Evolutionary conservation across 2,329 filamentous ascomycete genomes (phyloP), one percentile per base, ranked within the genome.

Genomic region (Neopestalotiopsis clavispora): DNA sequence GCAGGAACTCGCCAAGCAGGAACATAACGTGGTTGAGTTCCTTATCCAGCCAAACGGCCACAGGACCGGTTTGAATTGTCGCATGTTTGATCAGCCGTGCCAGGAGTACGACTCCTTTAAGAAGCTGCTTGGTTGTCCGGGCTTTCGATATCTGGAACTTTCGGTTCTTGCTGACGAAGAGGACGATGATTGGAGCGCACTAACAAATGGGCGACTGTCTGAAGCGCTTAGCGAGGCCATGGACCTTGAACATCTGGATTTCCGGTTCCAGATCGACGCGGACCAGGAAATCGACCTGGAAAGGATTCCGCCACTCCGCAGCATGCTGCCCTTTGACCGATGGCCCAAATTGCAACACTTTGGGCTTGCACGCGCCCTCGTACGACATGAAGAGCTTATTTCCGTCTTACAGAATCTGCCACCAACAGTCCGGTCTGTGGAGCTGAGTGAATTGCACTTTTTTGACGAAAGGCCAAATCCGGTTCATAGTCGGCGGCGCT

Each of bases 31-130:
- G n/a, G 56, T 58, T 10, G 56, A 58, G 20, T 58, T 58, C n/a
- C 56, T 23, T 9, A 12, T 58, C 56, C 20, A 58, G 20, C 20
- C 56, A 58, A 58, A 58, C n/a, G 56, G 56, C 9, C 56, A 23
- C 56, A 58, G 13, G 9, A 28, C 56, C 6, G 56, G 9, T 30
- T 30, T 58, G n/a, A 58, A 58, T 20, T 20, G 56, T 20, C 56
- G 56, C 56, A 30, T 58, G 13, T 58, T 58, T 30, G 56, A 58
- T 12, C 56, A 17, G 56, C 56, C 56, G 56, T 58, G 56, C 56
- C 56, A 4, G 56, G 56, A 58, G 56, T 58, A 58, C 56, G 56
- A 58, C 28, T 12, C 6, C 56, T 58, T 58, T 2, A 17, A 5
- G n/a, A 10, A 4, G 56, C 56, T 58, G 56, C 56, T 58, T 30